A percentile compares a stretch with the other conserved stretches of the same genome.
phyloP scores from a whole-genome alignment of 2,329 filamentous ascomycete species.

The Fusarium chuoi region DNA sequence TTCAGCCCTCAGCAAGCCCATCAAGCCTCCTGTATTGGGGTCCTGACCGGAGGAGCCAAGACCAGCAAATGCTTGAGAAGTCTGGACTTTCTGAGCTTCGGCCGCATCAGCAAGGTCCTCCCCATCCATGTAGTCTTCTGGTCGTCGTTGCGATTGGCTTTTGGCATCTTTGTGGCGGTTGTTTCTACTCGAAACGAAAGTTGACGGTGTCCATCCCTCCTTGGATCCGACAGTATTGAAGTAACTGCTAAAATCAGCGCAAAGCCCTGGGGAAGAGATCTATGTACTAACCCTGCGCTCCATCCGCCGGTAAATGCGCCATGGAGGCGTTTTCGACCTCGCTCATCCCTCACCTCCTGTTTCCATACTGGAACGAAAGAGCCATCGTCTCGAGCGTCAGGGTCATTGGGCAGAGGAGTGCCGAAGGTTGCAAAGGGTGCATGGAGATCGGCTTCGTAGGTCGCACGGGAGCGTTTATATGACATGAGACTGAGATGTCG shows the following conservation, averaged over 20 bases:
- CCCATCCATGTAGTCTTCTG: conserved; percentile 97
- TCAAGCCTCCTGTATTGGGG: conserved; percentile 63
- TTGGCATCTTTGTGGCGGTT: conserved; percentile 76
- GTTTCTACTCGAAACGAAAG: conserved; percentile 88
- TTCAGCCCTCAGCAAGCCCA: conserved; percentile 76
- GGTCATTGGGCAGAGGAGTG: conserved; percentile 84
- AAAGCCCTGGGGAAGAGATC: not conserved
- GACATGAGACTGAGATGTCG: conserved; percentile 65
- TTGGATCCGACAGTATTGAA: conserved; percentile 99
- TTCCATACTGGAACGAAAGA: conserved; percentile 97
- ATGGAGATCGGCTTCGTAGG: conserved; percentile 80
- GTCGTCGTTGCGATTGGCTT: conserved; percentile 69
- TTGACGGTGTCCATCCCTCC: conserved; percentile 94
- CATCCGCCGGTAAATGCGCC: conserved; percentile 97
- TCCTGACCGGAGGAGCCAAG: conserved; percentile 75
- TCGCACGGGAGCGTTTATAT: conserved; percentile 80
- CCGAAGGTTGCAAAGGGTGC: conserved; percentile 84
- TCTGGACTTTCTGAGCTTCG: conserved; percentile 80
- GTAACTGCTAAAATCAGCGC: conserved; percentile 67
- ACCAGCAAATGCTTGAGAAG: conserved; percentile 77
- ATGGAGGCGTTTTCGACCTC: conserved; percentile 88
- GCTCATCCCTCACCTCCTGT: conserved; percentile 95
- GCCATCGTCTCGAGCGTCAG: conserved; percentile 84
- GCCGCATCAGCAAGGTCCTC: conserved; percentile 91
- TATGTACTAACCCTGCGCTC: conserved; percentile 83